Conservation (phyloP, 306 rosid genomes). For the Pyrus pyrifolia region DNA sequence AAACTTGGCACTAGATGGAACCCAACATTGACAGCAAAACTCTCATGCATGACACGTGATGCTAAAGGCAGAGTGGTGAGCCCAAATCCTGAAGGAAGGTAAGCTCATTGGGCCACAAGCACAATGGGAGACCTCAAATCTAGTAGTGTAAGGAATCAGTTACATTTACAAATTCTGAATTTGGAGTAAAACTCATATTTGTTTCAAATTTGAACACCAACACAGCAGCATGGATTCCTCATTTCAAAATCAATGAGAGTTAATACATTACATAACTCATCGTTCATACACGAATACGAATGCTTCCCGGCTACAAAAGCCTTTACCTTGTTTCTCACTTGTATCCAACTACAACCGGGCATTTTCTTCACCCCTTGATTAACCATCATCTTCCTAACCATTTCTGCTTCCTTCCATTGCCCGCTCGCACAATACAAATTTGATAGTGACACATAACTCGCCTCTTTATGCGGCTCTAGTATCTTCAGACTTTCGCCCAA, state of each 20-base stretch:
- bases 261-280: constrained; percentile 30
- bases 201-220: constrained; percentile 23
- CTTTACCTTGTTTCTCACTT: constrained; percentile 47
- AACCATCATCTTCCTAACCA: constrained; percentile 53
- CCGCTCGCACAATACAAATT: constrained; percentile 64
- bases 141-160: too few species aligned
- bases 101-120: too few species aligned
- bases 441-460: constrained; percentile 57
- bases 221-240: constrained; percentile 39
- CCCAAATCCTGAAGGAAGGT: too few species aligned
- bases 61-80: too few species aligned
- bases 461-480: constrained; percentile 50
- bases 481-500: constrained; percentile 46
- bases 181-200: neutral
- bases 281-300: constrained; percentile 30
- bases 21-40: too few species aligned
- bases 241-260: constrained; percentile 51
- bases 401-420: constrained; percentile 81
- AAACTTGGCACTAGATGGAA: too few species aligned
- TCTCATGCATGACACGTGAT: too few species aligned
- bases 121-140: too few species aligned
- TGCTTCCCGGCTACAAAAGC: constrained; percentile 65
- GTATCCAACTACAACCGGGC: constrained; percentile 88
- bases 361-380: constrained; percentile 72
- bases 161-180: too few species aligned